Percentiles rank a stretch among this genome's conserved stretches.
Evolutionary conservation across 805 yeast species (phyloP).

Genomic region (Ogataea angusta): DNA sequence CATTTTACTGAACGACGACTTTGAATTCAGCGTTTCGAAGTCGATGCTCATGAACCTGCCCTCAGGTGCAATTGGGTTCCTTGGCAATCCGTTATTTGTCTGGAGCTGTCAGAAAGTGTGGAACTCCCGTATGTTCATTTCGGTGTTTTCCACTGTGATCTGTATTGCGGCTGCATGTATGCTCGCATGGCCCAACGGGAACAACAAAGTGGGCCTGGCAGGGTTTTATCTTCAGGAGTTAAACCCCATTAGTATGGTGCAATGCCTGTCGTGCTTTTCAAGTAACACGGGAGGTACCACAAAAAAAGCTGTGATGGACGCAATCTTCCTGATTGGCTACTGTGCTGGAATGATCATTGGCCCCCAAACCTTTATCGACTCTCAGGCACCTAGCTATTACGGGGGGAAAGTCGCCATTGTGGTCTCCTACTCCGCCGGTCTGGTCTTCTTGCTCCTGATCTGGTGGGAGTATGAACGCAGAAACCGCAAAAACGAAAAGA

Average conservation of each 20-base stretch:
- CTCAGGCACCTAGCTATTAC: slow-evolving; percentile 54
- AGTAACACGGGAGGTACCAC: slow-evolving; percentile 40
- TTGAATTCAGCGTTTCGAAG: slow-evolving; percentile 41
- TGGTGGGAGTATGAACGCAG: slow-evolving; percentile 19
- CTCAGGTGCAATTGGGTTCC: slow-evolving; percentile 41
- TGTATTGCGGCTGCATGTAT: neutral
- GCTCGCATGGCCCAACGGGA: neutral
- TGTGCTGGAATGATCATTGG: slow-evolving; percentile 66
- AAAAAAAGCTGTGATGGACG: slow-evolving; percentile 42
- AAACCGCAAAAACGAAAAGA: slow-evolving; percentile 4
- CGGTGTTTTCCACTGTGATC: neutral
- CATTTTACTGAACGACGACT: slow-evolving; percentile 32
- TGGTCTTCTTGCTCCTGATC: slow-evolving; percentile 18
- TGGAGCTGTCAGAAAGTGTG: neutral
- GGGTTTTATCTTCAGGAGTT: slow-evolving; percentile 29
- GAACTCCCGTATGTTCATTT: slow-evolving; percentile 18
- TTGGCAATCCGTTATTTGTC: slow-evolving; percentile 22
- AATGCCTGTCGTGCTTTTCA: slow-evolving; percentile 18
- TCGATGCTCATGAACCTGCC: slow-evolving; percentile 32
- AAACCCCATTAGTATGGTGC: slow-evolving; percentile 25
- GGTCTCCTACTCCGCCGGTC: slow-evolving; percentile 34
- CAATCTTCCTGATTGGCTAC: slow-evolving; percentile 54
- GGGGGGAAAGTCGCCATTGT: slow-evolving; percentile 54
- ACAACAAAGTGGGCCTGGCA: slow-evolving; percentile 20
- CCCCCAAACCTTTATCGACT: slow-evolving; percentile 60